These are phyloP conservation scores for Cyclotella atomus DNA, from an alignment of 108 stramenopile genomes.

Conservation along the genomic window DNA sequence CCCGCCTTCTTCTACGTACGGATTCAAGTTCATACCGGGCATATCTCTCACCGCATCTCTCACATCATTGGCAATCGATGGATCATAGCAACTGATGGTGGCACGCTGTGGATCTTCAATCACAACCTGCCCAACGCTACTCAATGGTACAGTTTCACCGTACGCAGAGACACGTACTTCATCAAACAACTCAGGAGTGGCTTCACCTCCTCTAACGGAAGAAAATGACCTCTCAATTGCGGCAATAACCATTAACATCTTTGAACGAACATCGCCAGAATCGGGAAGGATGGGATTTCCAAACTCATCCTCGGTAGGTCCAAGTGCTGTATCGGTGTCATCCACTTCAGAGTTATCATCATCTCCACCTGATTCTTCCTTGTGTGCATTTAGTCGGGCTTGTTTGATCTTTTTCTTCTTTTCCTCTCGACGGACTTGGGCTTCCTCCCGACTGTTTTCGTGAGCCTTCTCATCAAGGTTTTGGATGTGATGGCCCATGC, in stretches of 20 bases:
- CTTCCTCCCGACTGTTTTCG: constrained; percentile 64
- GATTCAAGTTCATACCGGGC: constrained; percentile 73
- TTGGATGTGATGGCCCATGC: constrained; percentile 74
- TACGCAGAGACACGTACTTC: constrained; percentile 76
- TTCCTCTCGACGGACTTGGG: constrained; percentile 68
- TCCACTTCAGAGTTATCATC: constrained; percentile 13
- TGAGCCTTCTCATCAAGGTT: constrained; percentile 75
- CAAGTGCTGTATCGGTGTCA: constrained; percentile 11
- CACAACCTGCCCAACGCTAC: constrained; percentile 85
- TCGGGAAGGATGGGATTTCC: constrained; percentile 70
- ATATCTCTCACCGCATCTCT: constrained; percentile 73
- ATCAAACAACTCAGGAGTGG: constrained; percentile 86
- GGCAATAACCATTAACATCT: constrained; percentile 73
- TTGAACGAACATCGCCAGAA: constrained; percentile 40
- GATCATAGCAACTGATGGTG: constrained; percentile 85
- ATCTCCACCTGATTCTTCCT: constrained; percentile 6
- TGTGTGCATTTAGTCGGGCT: constrained; percentile 31
- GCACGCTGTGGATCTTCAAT: constrained; percentile 80
- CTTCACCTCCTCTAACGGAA: constrained; percentile 83
- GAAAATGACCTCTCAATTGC: constrained; percentile 67
- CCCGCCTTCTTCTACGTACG: constrained; percentile 81
- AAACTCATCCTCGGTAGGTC: constrained; percentile 32
- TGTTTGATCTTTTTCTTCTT: constrained; percentile 70
- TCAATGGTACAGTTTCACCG: constrained; percentile 67
- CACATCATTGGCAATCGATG: constrained; percentile 72